These are phyloP conservation scores for Tulasnella sp. DNA, from an alignment of 768 basidiomycete genomes.

Conservation along the genomic window DNA sequence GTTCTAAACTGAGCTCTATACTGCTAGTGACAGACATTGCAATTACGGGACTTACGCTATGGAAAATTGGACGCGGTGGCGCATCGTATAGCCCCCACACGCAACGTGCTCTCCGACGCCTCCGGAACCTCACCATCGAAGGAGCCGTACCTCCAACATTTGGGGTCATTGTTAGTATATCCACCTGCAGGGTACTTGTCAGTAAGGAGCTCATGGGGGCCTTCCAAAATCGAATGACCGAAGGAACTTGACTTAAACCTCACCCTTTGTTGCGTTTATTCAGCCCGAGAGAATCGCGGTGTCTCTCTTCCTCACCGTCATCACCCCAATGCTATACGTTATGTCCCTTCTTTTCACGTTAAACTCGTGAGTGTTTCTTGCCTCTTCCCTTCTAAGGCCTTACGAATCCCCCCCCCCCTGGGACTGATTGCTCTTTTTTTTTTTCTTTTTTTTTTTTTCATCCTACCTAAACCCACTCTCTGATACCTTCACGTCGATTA, in stretches of 20 bases:
- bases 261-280: too few species aligned
- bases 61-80: not conserved
- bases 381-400: too few species aligned
- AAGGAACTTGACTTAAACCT: too few species aligned
- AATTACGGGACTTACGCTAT: not conserved
- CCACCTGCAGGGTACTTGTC: not conserved
- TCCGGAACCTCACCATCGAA: not conserved
- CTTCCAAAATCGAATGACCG: too few species aligned
- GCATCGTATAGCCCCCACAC: not conserved
- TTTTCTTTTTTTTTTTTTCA: too few species aligned
- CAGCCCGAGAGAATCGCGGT: not conserved
- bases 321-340: not conserved
- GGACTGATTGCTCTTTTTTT: too few species aligned
- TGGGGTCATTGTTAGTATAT: not conserved
- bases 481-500: too few species aligned
- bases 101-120: not conserved
- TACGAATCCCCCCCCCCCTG: too few species aligned
- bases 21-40: not conserved
- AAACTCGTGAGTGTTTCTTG: not conserved
- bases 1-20: not conserved
- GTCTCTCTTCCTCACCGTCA: not conserved
- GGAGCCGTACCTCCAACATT: conserved; percentile 1
- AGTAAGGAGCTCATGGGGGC: not conserved
- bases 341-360: not conserved
- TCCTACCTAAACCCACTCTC: too few species aligned